Conservation (phyloP, 768 basidiomycete species). For the Tulasnella sp. region DNA sequence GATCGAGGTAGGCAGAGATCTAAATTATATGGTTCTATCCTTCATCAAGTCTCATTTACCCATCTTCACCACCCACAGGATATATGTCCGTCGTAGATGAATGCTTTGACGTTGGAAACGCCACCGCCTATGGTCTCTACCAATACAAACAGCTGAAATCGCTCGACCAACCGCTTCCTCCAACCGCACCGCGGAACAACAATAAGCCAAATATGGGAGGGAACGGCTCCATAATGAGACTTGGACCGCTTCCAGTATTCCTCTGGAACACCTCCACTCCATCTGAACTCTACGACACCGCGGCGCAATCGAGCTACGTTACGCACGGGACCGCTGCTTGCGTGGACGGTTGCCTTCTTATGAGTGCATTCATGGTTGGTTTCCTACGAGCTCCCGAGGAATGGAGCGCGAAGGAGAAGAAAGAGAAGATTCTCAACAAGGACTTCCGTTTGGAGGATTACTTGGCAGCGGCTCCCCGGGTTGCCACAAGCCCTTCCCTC, state of each 20-base stretch:
- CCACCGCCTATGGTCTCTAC: neutral
- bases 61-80: slow-evolving; percentile 1
- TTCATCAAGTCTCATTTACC: neutral
- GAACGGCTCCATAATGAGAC: slow-evolving; percentile 27
- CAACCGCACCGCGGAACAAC: neutral
- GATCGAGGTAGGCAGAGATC: slow-evolving; percentile 5
- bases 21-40: neutral
- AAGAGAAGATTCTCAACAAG: slow-evolving; percentile 16
- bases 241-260: slow-evolving; percentile 25
- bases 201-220: neutral
- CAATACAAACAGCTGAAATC: neutral
- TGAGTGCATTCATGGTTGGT: slow-evolving; percentile 17
- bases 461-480: neutral
- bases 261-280: neutral
- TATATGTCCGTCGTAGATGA: slow-evolving; percentile 26
- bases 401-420: slow-evolving; percentile 10
- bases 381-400: slow-evolving; percentile 18
- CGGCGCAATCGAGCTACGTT: slow-evolving; percentile 10
- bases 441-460: slow-evolving; percentile 7
- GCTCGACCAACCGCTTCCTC: neutral
- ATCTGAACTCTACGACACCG: neutral
- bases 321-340: slow-evolving; percentile 11
- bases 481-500: neutral
- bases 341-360: slow-evolving; percentile 18
- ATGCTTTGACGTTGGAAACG: slow-evolving; percentile 27